Conservation (phyloP, 2,329 filamentous ascomycete species). For the Stagonosporopsis tanaceti region DNA sequence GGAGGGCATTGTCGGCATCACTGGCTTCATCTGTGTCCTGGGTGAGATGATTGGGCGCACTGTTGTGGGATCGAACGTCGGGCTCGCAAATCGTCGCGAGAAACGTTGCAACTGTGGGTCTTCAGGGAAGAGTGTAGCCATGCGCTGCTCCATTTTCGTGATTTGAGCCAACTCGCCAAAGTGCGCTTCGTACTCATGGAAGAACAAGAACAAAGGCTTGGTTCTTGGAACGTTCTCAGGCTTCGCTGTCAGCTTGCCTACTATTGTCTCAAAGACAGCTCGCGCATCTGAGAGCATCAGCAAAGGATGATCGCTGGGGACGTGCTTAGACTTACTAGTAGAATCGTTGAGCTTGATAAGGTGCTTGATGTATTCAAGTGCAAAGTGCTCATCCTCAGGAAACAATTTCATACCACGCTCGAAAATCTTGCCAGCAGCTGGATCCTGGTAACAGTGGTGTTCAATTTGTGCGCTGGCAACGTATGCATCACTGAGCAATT, state of each 20-base stretch:
- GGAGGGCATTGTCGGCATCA: constrained; percentile 54
- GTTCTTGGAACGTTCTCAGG: constrained; percentile 77
- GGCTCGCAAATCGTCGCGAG: constrained; percentile 72
- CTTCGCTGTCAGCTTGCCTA: constrained; percentile 80
- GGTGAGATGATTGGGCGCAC: constrained; percentile 87
- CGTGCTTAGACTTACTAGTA: constrained; percentile 72
- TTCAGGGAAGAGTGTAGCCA: constrained; percentile 91
- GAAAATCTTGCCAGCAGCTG: constrained; percentile 92
- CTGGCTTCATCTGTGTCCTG: constrained; percentile 72
- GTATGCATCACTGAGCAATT: constrained; percentile 93
- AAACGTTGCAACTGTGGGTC: constrained; percentile 82
- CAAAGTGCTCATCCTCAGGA: constrained; percentile 90
- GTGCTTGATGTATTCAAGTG: constrained; percentile 95
- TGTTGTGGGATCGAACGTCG: constrained; percentile 79
- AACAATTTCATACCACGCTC: constrained; percentile 93
- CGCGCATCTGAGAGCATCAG: constrained; percentile 73
- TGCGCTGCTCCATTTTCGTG: constrained; percentile 86
- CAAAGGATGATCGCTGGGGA: not conserved
- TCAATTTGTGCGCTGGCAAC: constrained; percentile 92
- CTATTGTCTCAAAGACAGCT: constrained; percentile 94
- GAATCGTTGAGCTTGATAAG: constrained; percentile 90
- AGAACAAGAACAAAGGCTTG: constrained; percentile 86
- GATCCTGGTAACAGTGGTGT: constrained; percentile 94
- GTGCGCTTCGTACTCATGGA: constrained; percentile 93
- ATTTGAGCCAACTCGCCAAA: constrained; percentile 94